A percentile compares a stretch with the other conserved stretches of the same genome.
Conservation (phyloP, 495 filamentous ascomycete genomes). For the Acidiella bohemica region DNA sequence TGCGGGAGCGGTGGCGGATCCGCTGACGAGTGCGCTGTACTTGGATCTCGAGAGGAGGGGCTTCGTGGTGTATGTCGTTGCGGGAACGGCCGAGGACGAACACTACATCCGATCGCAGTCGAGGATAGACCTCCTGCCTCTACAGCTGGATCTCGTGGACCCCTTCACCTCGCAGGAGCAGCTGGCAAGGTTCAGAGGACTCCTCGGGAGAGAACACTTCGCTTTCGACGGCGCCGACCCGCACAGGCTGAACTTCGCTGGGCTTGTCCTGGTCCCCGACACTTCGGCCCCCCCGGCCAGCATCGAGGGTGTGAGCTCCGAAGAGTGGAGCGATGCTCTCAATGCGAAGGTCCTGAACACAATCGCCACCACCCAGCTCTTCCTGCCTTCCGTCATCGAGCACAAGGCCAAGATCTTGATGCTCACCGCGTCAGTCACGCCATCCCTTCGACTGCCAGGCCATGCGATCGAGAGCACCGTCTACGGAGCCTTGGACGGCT, state of each 20-base stretch:
- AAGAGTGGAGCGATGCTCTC: constrained; percentile 72
- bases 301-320: constrained; percentile 68
- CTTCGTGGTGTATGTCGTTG: constrained; percentile 85
- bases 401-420: constrained; percentile 49
- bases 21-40: constrained; percentile 65
- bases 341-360: constrained; percentile 90
- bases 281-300: constrained; percentile 56
- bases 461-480: constrained; percentile 71
- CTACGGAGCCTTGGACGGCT: constrained; percentile 64
- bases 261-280: constrained; percentile 64
- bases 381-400: constrained; percentile 64
- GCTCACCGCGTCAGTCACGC: constrained; percentile 72
- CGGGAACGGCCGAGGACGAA: constrained; percentile 68
- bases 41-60: constrained; percentile 80
- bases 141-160: constrained; percentile 72
- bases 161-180: constrained; percentile 34
- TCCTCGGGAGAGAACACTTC: constrained; percentile 57
- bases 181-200: constrained; percentile 49
- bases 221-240: constrained; percentile 58
- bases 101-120: constrained; percentile 58
- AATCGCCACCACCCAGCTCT: constrained; percentile 70
- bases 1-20: constrained; percentile 60
- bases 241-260: constrained; percentile 60
- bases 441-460: constrained; percentile 68
- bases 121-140: constrained; percentile 62